These are phyloP conservation scores for Exserohilum rostratum DNA, from an alignment of 2,329 filamentous ascomycete species.

Conservation along the genomic window DNA sequence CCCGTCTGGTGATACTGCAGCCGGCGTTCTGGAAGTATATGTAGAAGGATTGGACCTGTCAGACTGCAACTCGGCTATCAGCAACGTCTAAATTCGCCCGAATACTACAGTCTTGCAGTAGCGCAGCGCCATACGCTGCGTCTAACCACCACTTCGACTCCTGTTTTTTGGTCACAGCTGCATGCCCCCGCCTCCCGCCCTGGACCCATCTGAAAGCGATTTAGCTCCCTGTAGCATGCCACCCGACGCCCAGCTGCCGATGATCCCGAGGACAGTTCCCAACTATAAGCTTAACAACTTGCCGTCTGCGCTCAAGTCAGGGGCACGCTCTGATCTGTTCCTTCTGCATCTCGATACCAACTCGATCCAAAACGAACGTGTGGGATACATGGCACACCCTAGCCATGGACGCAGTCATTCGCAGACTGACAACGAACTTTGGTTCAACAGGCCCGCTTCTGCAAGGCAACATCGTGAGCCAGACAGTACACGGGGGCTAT, in stretches of 20 bases:
- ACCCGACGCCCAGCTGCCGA: conserved; percentile 38
- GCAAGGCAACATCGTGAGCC: conserved; percentile 20
- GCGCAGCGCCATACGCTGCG: conserved; percentile 37
- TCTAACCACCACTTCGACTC: conserved; percentile 33
- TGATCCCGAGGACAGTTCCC: conserved; percentile 31
- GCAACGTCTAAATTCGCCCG: conserved; percentile 33
- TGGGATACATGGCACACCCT: conserved; percentile 31
- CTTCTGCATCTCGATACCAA: conserved; percentile 23
- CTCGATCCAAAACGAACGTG: conserved; percentile 11
- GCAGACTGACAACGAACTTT: conserved; percentile 36
- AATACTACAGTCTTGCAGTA: conserved; percentile 39
- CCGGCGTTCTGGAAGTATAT: conserved; percentile 24
- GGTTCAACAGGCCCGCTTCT: conserved; percentile 37
- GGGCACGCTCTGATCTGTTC: conserved; percentile 26
- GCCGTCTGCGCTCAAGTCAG: conserved; percentile 26
- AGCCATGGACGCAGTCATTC: conserved; percentile 20
- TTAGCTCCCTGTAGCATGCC: conserved; percentile 38
- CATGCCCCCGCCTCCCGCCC: conserved; percentile 33
- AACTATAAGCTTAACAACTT: conserved; percentile 31
- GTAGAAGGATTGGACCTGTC: conserved; percentile 15
- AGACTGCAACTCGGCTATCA: conserved; percentile 25
- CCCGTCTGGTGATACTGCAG: conserved; percentile 30
- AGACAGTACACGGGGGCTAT: conserved; percentile 20
- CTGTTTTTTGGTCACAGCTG: conserved; percentile 27
- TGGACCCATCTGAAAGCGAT: conserved; percentile 29